These are phyloP conservation scores for Spathaspora sp. DNA, from an alignment of 1,139 yeast genomes.

Conservation along the genomic window DNA sequence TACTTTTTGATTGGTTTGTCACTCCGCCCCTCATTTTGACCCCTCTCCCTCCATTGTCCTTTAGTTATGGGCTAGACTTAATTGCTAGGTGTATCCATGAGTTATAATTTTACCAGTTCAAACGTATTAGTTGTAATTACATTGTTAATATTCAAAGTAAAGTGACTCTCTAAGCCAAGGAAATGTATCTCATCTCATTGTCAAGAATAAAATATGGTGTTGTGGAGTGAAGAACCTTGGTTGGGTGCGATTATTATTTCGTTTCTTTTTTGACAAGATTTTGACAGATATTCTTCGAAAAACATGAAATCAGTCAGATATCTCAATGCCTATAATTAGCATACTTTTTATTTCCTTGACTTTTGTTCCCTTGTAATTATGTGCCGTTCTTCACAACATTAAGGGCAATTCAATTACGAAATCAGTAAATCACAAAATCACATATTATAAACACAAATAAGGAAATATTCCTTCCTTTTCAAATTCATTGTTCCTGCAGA, in stretches of 20 bases:
- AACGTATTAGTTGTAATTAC: neutral
- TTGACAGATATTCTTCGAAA: neutral
- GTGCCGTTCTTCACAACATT: no score
- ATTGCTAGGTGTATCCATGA: neutral
- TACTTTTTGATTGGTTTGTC: neutral
- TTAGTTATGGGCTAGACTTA: neutral
- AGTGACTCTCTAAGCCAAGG: neutral
- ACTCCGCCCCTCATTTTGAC: conserved; percentile 1
- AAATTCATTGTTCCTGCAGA: neutral
- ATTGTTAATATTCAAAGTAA: neutral
- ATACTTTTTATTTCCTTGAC: no score
- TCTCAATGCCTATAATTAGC: no score
- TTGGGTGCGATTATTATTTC: neutral
- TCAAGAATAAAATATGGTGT: neutral
- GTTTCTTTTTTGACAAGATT: neutral
- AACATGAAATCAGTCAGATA: neutral
- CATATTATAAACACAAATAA: neutral
- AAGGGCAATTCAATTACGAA: neutral
- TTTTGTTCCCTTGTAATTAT: no score
- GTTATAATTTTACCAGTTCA: neutral
- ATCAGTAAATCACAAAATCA: neutral
- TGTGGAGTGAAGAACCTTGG: neutral
- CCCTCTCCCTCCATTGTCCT: neutral
- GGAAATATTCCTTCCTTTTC: neutral
- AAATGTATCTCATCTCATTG: neutral